Conservation (phyloP, 2,329 filamentous ascomycete species). For the Claviceps cyperi region DNA sequence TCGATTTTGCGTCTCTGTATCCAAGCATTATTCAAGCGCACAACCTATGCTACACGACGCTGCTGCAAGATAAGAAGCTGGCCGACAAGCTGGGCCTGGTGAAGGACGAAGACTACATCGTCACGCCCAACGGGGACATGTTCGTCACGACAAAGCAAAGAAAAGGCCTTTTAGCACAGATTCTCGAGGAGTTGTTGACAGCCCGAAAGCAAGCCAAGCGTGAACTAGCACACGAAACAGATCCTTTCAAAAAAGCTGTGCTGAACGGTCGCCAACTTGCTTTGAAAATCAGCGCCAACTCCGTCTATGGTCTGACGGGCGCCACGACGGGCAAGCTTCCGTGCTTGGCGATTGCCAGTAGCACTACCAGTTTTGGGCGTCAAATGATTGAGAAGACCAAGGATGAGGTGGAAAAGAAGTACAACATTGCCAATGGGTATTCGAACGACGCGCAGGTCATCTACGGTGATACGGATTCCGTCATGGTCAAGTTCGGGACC, state of each 20-base stretch:
- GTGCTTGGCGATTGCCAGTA: slow-evolving; percentile 88
- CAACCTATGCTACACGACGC: slow-evolving; percentile 93
- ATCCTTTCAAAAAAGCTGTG: slow-evolving; percentile 95
- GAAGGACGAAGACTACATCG: slow-evolving; percentile 90
- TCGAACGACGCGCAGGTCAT: slow-evolving; percentile 91
- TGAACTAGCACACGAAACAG: slow-evolving; percentile 75
- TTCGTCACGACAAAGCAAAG: slow-evolving; percentile 81
- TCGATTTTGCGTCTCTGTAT: slow-evolving; percentile 97
- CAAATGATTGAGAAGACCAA: slow-evolving; percentile 99
- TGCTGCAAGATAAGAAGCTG: slow-evolving; percentile 50
- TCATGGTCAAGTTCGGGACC: slow-evolving; percentile 98
- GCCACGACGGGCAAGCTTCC: slow-evolving; percentile 92
- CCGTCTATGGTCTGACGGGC: slow-evolving; percentile 92
- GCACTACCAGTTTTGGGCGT: slow-evolving; percentile 90
- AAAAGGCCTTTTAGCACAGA: slow-evolving; percentile 85
- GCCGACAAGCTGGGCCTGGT: slow-evolving; percentile 63
- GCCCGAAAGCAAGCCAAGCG: slow-evolving; percentile 91
- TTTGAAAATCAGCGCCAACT: slow-evolving; percentile 93
- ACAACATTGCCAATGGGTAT: slow-evolving; percentile 89
- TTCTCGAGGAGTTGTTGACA: slow-evolving; percentile 82
- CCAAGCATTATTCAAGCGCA: slow-evolving; percentile 98
- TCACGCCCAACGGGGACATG: slow-evolving; percentile 86
- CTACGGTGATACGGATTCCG: slow-evolving; percentile 97
- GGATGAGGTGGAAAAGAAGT: slow-evolving; percentile 80
- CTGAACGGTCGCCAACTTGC: slow-evolving; percentile 93